Evolutionary conservation across 73 alveolate species (phyloP).

Genomic region (Uronychia binucleata): DNA sequence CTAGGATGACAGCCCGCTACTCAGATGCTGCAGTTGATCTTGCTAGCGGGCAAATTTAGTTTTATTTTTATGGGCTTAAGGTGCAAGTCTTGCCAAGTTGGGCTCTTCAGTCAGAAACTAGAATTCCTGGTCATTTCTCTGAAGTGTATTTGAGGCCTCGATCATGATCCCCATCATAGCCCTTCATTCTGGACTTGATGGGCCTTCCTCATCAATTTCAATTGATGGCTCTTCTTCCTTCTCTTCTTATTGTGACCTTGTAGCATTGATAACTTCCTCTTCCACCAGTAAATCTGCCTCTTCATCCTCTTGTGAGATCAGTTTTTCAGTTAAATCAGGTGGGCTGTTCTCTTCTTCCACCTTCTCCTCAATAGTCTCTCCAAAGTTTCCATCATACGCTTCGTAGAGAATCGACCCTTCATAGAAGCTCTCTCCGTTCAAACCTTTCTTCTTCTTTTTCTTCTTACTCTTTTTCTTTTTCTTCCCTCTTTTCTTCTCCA

Average conservation of each 20-base stretch:
- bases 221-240: background rate
- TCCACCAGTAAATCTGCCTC: background rate
- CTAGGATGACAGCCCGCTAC: background rate
- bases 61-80: background rate
- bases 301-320: background rate
- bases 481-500: background rate
- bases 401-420: background rate
- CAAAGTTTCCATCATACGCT: background rate
- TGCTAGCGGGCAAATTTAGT: background rate
- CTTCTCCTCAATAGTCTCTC: background rate
- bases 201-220: background rate
- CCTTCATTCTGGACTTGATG: background rate
- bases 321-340: too few relatives aligned
- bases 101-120: background rate
- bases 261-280: background rate
- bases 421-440: background rate
- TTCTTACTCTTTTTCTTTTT: slow-evolving; percentile 8
- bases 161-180: background rate
- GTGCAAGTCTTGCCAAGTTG: too few relatives aligned
- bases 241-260: background rate
- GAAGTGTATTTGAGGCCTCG: background rate
- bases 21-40: background rate
- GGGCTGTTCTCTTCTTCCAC: background rate
- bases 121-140: background rate
- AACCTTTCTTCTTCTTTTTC: background rate